Evolutionary conservation across 768 basidiomycete species (phyloP), one percentile per base, ranked within the genome.

Genomic region (Pisolithus marmoratus): DNA sequence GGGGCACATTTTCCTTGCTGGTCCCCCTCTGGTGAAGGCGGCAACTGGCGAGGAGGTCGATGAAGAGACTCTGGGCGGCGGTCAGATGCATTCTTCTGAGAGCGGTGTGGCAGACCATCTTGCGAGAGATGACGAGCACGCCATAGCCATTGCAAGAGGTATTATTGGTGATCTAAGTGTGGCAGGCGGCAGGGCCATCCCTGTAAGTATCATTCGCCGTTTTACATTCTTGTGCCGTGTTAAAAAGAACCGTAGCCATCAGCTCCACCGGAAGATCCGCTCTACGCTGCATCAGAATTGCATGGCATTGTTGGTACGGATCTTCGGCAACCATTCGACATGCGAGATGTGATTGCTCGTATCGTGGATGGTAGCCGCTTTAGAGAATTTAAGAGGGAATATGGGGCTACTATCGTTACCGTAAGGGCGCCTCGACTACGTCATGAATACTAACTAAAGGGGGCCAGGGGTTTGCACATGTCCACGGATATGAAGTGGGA

Each of bases 361-460:
- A 73, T 94, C 38, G 92, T 94, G 8, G 94, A 97, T 57, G 92
- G 94, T 2, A 93, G 90, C 62, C 80, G 81, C 42, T 94, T 97
- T 64, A 78, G 91, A 54, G 94, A 97, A 67, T 97, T 95, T 76
- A 97, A 97, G 78, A 88, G 87, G 64, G 94, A 95, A 64, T 97
- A 94, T 62, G 94, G 93, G 7, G 70, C 85, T 24, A 94, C 93
- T 0, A 85, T 97, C 56, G 79, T 95, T 47, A 96, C 94, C 7
- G 92, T 90, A 60, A 51, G 77, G 67, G 37, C 11, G 31, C 46
- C 42, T 56, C 38, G 46, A 48, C 37, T 38, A 24, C 11, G 19
- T 29, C 19, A 46, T 27, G 40, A 29, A 31, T n/a, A 41, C 34
- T 56, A 15, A 65, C 38, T 15, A 47, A 38, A 22, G 37, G 26